Base-by-base conservation (phyloP, 2,329 filamentous ascomycete genomes). In the Ceratocystis cubensis region DNA sequence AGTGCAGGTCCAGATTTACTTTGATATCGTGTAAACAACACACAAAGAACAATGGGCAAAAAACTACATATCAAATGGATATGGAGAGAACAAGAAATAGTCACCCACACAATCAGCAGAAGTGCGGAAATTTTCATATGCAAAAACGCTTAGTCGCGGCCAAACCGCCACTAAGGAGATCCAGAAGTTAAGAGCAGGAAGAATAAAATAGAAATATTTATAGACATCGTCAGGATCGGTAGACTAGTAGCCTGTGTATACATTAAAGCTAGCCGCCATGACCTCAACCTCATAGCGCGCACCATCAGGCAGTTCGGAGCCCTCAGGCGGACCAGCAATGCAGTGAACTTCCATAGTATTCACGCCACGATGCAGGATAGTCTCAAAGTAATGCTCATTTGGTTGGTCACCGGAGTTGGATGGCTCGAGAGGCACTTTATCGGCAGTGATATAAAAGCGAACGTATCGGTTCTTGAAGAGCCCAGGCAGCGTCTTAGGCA, bases 321-420 rank as follows among this genome's bases (percentile, higher is more conserved):
- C 82, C 71, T 79, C 83, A 0, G 82, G 84, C 56, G 89, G 80
- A 5, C 86, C 86, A 0, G 88, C 89, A 69, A 91, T 84, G 67
- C 93, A 79, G 71, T 93, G 88, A 6, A 95, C 81, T 71, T 91
- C 88, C 63, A 96, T 82, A 59, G 86, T 82, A 71, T 94, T 96
- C 63, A 91, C 81, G 5, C 90, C 91, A 1, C 83, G 81, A 30
- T 83, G 81, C 33, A 96, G 77, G 64, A 83, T 83, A 6, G 86
- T 82, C 71, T 96, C 91, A 71, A 91, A 96, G 0, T 88, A 77
- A n/a, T 87, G 85, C 69, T 84, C 84, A 68, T 80, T 79, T 61
- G 76, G 79, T 70, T 81, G 78, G 64, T 84, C 84, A 25, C 83
- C 80, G 2, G 82, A 80, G 28, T 81, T 78, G 69, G 72, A 71